Conservation (phyloP, 352 stramenopile genomes). For the Saprolegnia parasitica region DNA sequence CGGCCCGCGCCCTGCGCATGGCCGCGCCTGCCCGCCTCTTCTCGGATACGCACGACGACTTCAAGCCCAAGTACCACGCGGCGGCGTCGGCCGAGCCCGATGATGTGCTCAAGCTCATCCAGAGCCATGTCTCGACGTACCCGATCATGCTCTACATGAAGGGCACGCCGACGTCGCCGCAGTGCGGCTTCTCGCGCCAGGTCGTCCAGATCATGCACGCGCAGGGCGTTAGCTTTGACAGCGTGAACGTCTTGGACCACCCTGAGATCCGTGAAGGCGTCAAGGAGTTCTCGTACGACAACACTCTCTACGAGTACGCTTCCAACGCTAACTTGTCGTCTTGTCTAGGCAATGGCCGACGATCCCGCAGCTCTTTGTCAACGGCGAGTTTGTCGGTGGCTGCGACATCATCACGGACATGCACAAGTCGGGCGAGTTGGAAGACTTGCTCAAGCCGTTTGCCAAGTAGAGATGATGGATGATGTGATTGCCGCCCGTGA, state of each 20-base stretch:
- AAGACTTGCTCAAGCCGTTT: constrained; percentile 82
- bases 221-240: constrained; percentile 93
- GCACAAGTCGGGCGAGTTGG: constrained; percentile 90
- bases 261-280: constrained; percentile 96
- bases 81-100: constrained; percentile 82
- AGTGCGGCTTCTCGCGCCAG: constrained; percentile 97
- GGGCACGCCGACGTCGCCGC: constrained; percentile 93
- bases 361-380: constrained; percentile 98
- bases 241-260: constrained; percentile 98
- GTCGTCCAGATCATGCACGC: constrained; percentile 94
- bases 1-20: not conserved
- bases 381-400: constrained; percentile 98
- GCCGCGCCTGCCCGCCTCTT: constrained; percentile 25
- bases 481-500: not conserved
- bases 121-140: constrained; percentile 87
- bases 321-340: not conserved
- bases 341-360: constrained; percentile 90
- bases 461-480: constrained; percentile 48
- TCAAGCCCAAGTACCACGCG: constrained; percentile 82
- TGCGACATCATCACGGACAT: constrained; percentile 98
- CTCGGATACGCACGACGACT: constrained; percentile 81
- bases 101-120: constrained; percentile 87
- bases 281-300: constrained; percentile 96
- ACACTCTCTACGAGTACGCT: not conserved
- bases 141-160: constrained; percentile 99